Base-by-base conservation (phyloP, 768 basidiomycete species). In the Russula vinacea region DNA sequence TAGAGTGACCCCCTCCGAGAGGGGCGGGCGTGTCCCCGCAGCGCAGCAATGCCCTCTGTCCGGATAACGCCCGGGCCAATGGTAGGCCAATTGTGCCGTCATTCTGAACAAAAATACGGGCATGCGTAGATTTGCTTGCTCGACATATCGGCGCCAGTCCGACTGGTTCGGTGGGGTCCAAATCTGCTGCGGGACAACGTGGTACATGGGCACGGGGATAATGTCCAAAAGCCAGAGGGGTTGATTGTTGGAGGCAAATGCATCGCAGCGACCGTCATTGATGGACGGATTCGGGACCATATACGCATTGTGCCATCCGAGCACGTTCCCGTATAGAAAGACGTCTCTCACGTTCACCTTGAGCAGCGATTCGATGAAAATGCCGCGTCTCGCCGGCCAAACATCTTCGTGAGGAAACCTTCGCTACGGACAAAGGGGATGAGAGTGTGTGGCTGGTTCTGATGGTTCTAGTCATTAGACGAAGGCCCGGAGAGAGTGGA, bases 141-240 rank as follows among this genome's bases (percentile, higher is more conserved):
- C 62, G 51, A 66, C 62, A 16, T 66, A 66, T n/a, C 62, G 65
- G 6, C 62, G 62, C 65, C 61, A 64, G 56, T 66, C 65, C 9
- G 62, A 64, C 52, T 63, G 62, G 22, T 63, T 64, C 17, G 62
- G 61, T 17, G 65, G 65, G 9, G 37, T 64, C 65, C 65, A 66
- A n/a, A 66, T 58, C 42, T 47, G 17, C 47, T 66, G 65, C 2
- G 65, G 44, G 44, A 66, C 51, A 24, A 66, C 62, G 47, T 10
- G 14, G 56, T 7, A 17, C 1, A 2, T 19, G 19, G 47, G 49
- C 16, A 0, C 5, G n/a, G n/a, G 64, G 19, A 56, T 19, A 16
- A 61, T 52, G 49, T 65, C 64, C 39, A 65, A n/a, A 22, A 65
- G 29, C 59, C 60, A 65, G 42, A 65, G 64, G 0, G 54, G 64